These are phyloP conservation scores for Gillenia trifoliata DNA, from an alignment of 306 rosid genomes.

Conservation along the genomic window DNA sequence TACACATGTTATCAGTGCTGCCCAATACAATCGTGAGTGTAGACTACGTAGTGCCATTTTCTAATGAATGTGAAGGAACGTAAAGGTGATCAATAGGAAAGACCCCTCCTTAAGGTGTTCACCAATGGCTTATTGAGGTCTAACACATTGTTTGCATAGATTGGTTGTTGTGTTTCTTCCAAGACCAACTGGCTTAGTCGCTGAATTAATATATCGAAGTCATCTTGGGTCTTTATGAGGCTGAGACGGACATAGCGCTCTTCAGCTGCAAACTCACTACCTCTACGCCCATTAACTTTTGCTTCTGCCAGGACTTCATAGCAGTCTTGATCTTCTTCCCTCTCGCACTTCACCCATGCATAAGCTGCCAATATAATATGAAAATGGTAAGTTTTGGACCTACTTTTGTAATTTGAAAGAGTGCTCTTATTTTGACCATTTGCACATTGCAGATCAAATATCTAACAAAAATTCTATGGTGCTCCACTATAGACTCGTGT, in stretches of 20 bases:
- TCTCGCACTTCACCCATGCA: slow-evolving; percentile 54
- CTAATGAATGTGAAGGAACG: background rate
- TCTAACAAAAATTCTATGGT: no score
- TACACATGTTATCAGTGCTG: no score
- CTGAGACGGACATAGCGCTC: slow-evolving; percentile 34
- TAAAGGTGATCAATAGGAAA: background rate
- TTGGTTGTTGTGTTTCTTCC: background rate
- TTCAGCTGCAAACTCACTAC: slow-evolving; percentile 18
- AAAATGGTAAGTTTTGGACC: background rate
- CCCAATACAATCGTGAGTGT: no score
- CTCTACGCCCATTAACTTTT: slow-evolving; percentile 26
- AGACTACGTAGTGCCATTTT: background rate
- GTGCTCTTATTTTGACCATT: no score
- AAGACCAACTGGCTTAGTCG: slow-evolving; percentile 24
- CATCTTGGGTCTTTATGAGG: slow-evolving; percentile 40
- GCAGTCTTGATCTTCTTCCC: slow-evolving; percentile 40
- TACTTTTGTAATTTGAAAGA: background rate
- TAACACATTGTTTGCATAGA: background rate
- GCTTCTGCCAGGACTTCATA: slow-evolving; percentile 25
- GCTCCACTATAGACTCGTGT: no score
- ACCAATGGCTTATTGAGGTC: background rate
- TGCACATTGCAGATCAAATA: no score
- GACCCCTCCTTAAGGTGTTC: background rate
- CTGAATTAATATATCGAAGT: slow-evolving; percentile 35
- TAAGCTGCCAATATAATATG: slow-evolving; percentile 22